These are phyloP conservation scores for Verticillium tricorpus DNA, from an alignment of 2,329 filamentous ascomycete species.

Conservation along the genomic window DNA sequence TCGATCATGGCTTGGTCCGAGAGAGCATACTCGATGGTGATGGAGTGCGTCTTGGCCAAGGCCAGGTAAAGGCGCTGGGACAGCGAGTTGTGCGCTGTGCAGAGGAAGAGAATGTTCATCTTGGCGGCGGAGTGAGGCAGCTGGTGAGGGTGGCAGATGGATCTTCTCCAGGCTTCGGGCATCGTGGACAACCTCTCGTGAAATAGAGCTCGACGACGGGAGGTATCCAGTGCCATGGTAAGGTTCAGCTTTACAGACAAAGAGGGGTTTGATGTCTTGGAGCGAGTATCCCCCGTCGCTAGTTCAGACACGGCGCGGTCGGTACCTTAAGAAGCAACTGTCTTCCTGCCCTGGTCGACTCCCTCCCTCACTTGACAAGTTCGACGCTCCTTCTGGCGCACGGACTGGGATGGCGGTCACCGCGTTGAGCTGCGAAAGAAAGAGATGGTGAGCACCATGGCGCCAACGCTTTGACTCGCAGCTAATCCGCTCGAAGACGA, in stretches of 20 bases:
- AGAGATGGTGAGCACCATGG: not conserved
- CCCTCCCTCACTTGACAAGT: not conserved
- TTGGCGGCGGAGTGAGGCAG: constrained; percentile 1
- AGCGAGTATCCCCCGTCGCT: not conserved
- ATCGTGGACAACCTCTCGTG: not conserved
- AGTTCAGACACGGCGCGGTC: not conserved
- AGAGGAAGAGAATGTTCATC: constrained; percentile 38
- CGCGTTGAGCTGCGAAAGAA: not conserved
- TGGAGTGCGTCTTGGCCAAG: constrained; percentile 27
- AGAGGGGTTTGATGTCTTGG: constrained; percentile 1
- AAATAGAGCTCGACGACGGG: not conserved
- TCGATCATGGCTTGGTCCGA: constrained; percentile 28
- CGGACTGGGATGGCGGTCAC: not conserved
- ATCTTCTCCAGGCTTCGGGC: not conserved
- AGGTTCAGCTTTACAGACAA: not conserved
- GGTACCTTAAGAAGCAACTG: constrained; percentile 1
- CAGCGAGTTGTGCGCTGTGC: constrained; percentile 38
- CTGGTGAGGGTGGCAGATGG: not conserved
- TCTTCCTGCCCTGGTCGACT: not conserved
- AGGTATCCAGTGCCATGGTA: not conserved
- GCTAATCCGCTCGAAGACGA: not conserved
- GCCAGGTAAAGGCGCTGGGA: constrained; percentile 33
- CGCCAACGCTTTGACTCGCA: not conserved
- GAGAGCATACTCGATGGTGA: constrained; percentile 34
- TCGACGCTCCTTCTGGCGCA: not conserved